Conservation (phyloP, 2,329 filamentous ascomycete species). For the Colletotrichum agaves region DNA sequence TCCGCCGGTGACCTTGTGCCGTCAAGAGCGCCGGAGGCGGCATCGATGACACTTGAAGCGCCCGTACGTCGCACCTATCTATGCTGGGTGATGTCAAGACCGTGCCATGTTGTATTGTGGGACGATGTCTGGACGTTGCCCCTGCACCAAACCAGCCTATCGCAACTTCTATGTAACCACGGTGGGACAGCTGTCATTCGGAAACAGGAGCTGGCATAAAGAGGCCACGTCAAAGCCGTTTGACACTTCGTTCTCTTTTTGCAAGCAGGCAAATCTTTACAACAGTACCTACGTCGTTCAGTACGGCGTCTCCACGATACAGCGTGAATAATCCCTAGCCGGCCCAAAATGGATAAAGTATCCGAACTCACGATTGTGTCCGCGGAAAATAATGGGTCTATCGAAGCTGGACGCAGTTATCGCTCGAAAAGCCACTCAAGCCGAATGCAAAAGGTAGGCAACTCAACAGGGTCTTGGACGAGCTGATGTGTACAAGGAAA, state of each 20-base stretch:
- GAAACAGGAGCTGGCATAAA: background rate
- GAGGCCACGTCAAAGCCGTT: background rate
- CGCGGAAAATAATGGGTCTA: no score
- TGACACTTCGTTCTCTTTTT: background rate
- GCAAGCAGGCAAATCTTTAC: background rate
- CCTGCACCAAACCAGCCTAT: background rate
- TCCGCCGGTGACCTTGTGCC: background rate
- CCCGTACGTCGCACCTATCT: background rate
- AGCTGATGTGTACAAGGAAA: no score
- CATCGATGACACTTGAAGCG: background rate
- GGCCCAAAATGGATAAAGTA: no score
- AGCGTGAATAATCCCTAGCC: no score
- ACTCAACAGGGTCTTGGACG: no score
- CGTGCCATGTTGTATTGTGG: background rate
- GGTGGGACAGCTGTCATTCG: background rate
- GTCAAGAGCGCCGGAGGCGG: background rate
- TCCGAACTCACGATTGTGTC: no score
- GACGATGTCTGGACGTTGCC: background rate
- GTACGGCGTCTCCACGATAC: background rate
- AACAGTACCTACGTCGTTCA: background rate
- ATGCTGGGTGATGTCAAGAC: background rate
- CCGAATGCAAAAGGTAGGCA: no score
- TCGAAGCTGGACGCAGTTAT: no score
- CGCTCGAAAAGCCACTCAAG: no score
- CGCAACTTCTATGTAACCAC: background rate